Evolutionary conservation across 2,329 filamentous ascomycete species (phyloP), one percentile per base, ranked within the genome.

Genomic region (Arthrobotrys pseudoclavata): DNA sequence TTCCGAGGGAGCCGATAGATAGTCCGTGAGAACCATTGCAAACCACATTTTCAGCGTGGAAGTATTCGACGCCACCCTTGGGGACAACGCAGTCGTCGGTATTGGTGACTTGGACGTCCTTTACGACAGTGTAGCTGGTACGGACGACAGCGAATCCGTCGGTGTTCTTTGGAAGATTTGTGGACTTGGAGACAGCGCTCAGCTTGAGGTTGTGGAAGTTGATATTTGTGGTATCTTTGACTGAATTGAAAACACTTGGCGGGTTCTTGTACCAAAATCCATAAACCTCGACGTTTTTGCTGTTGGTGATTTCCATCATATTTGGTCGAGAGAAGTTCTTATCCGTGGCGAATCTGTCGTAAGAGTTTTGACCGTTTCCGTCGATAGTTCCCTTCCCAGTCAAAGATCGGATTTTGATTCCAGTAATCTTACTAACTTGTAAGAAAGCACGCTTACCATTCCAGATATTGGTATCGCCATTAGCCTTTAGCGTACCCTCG

Each of bases 21-120:
- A 87, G 80, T 6, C 86, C 86, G 55, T 86, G 86, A 7, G 84
- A 85, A 15, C 85, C 85, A 2, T 82, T 84, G 80, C 86, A 87
- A 42, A 83, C 84, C 24, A 87, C 83, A 3, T 82, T 82, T 15
- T 82, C 80, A 4, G 86, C 84, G 1, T 83, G 84, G 24, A 85
- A 82, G 52, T 85, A 84, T 66, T 83, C 81, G 0, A 83, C 81
- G 9, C 84, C 84, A 0, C 83, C 83, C 76, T 86, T 86, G 80
- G 85, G 85, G 3, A 85, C 85, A 0, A 86, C 82, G 71, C 85
- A 86, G 81, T 86, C 85, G 64, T 86, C 84, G 68, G 85, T 83
- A 75, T 86, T 86, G 48, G 80, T 81, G 18, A 86, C 83, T 0
- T 80, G 80, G 45, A 84, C 82, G 57, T 84, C 80, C 22, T 79